Conservation (phyloP, 2,329 filamentous ascomycete genomes). For the Sporothrix sp. region DNA sequence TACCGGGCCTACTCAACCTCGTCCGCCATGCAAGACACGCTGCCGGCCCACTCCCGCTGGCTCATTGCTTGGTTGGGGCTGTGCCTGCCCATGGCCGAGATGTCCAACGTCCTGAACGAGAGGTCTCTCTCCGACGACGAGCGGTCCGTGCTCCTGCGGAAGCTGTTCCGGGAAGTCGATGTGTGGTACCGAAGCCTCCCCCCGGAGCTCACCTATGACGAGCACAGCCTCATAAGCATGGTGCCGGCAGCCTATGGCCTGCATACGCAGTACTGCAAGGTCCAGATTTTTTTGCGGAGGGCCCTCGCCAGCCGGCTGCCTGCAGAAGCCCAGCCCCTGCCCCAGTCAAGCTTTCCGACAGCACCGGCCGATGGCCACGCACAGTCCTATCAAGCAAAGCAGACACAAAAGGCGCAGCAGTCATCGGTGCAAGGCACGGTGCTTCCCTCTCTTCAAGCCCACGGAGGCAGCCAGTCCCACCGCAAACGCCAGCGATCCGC, state of each 20-base stretch:
- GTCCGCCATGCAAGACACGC: neutral
- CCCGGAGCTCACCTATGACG: constrained; percentile 6
- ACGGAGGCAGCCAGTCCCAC: neutral
- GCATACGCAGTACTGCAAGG: constrained; percentile 11
- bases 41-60: constrained; percentile 3
- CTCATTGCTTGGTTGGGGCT: constrained; percentile 8
- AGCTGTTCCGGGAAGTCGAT: neutral
- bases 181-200: constrained; percentile 9
- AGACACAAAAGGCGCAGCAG: too few relatives aligned
- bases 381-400: too few relatives aligned
- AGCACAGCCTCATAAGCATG: constrained; percentile 7
- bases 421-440: too few relatives aligned
- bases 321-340: neutral
- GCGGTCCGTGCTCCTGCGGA: neutral
- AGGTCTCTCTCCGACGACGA: neutral
- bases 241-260: constrained; percentile 7
- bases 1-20: neutral
- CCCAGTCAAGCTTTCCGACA: neutral
- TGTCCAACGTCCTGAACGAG: constrained; percentile 9
- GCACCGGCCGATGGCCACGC: neutral
- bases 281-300: constrained; percentile 8
- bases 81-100: constrained; percentile 8
- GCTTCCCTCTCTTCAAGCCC: too few relatives aligned
- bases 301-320: neutral
- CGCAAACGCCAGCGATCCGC: neutral